Percentiles rank a stretch among this genome's conserved stretches.
Conservation (phyloP, 768 basidiomycete species). For the Podaxis sp. region DNA sequence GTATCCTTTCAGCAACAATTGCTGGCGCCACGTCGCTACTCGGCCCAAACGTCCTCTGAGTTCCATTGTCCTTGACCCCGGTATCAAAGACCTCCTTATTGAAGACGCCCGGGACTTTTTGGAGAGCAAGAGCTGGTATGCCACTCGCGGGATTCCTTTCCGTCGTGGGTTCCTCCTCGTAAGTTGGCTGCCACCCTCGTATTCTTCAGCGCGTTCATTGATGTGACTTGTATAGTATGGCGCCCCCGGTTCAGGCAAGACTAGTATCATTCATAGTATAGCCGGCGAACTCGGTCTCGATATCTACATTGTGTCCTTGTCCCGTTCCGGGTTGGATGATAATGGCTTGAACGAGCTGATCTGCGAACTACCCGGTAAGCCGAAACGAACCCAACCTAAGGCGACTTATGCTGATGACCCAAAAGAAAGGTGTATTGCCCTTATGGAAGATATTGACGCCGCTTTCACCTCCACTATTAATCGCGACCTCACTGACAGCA, state of each 20-base stretch:
- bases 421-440: slow-evolving; percentile 60
- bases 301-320: slow-evolving; percentile 72
- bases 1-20: slow-evolving; percentile 24
- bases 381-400: background rate
- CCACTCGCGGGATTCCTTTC: slow-evolving; percentile 77
- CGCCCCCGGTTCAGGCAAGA: slow-evolving; percentile 77
- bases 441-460: slow-evolving; percentile 87
- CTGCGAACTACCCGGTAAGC: slow-evolving; percentile 53
- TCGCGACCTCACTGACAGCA: slow-evolving; percentile 28
- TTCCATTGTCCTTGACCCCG: slow-evolving; percentile 72
- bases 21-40: slow-evolving; percentile 56
- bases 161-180: slow-evolving; percentile 74
- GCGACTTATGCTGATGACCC: slow-evolving; percentile 7
- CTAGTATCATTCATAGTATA: slow-evolving; percentile 72
- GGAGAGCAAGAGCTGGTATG: slow-evolving; percentile 68
- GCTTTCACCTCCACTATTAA: slow-evolving; percentile 57
- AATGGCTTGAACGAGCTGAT: slow-evolving; percentile 56
- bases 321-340: slow-evolving; percentile 65
- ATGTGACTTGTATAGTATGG: slow-evolving; percentile 48
- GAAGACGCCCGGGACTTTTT: slow-evolving; percentile 75
- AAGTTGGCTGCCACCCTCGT: slow-evolving; percentile 8
- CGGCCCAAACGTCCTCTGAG: slow-evolving; percentile 64
- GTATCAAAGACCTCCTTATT: slow-evolving; percentile 62
- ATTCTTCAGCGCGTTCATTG: background rate
- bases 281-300: slow-evolving; percentile 76